Evolutionary conservation across 345 rosid species (phyloP), one percentile per base, ranked within the genome.

Genomic region (Aurinia saxatilis): DNA sequence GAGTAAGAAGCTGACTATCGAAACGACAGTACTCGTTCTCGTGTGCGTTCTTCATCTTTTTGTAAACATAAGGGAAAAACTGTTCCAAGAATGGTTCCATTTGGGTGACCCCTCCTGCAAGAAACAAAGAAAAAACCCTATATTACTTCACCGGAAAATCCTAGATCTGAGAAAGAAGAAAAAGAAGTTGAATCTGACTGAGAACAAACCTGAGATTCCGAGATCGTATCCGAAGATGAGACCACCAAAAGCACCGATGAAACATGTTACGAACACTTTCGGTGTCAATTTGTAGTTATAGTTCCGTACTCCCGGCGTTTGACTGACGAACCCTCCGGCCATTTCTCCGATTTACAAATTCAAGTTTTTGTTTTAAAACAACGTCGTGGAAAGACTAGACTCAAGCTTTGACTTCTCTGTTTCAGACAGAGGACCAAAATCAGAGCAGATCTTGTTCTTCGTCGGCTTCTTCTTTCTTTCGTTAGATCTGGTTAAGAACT

Each of bases 171-270:
- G n/a, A n/a, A n/a, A n/a, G n/a, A 41, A 23, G 12, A 41, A 42
- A 25, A 64, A 53, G 16, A 50, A 33, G 23, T 18, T 38, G 34
- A 52, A 40, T 37, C 57, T 49, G 35, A 54, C 57, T 49, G 35
- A 54, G 30, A 13, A 16, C 7, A 21, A 4, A 83, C 95, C 90
- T 69, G 91, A 90, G 71, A 90, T 86, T 7, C 95, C 96, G 3
- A 86, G 66, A 67, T 90, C 95, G 52, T 90, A 90, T 19, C 95
- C 92, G 33, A 90, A 87, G 54, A 90, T 74, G 65, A 87, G 90
- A 70, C 97, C 95, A 6, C 97, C 97, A 67, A 77, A 74, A 48
- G 95, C 92, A 2, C 95, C 92, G 18, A 87, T 84, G 62, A 87
- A 38, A 60, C 92, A 90, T n/a, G 88, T 78, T 33, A 74, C 56